Base-by-base conservation (phyloP, 257 asterid genomes). In the Cinchona pubescens region DNA sequence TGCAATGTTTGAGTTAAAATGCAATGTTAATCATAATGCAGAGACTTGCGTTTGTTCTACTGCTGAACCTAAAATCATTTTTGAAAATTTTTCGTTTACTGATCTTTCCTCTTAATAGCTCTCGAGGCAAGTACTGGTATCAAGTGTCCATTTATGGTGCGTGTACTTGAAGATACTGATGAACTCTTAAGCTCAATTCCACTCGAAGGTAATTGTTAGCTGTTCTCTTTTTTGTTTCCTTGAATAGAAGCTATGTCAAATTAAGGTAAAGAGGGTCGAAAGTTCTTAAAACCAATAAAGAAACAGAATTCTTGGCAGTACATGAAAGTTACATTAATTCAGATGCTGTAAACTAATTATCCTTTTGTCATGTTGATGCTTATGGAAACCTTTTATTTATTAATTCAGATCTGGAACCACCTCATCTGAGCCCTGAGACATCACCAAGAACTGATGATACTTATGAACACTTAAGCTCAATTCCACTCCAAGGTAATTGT, bases 91-190 rank as follows among this genome's bases (percentile, higher is more conserved):
- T 37, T 66, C 78, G 6, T 65, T 71, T 60, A 55, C 77, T 72
- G 64, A 56, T 9, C 63, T 38, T 77, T 75, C 76, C 67, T 27
- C 82, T 78, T 75, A 91, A 88, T 83, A 94, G 97, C 99, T 84
- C 86, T 83, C 10, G 94, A 90, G 85, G 97, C 97, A 75, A 86
- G 85, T 59, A 84, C 66, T 71, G 86, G 82, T 71, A 83, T 90
- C 79, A 79, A 61, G 43, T 87, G 80, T 76, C 80, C 92, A 75
- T 95, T 85, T 79, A 80, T 90, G 0, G 76, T 88, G 72, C 93
- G 83, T 73, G 55, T 87, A 48, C 94, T 95, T 77, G 82, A 82
- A 2, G 96, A 87, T 82, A 77, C 77, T 13, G 93, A 91, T 59
- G 89, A 85, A 79, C 80, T 90, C 69, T 72, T 95, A 72, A 79